Base-by-base conservation (phyloP, 257 asterid genomes). In the Solanum tarijense region DNA sequence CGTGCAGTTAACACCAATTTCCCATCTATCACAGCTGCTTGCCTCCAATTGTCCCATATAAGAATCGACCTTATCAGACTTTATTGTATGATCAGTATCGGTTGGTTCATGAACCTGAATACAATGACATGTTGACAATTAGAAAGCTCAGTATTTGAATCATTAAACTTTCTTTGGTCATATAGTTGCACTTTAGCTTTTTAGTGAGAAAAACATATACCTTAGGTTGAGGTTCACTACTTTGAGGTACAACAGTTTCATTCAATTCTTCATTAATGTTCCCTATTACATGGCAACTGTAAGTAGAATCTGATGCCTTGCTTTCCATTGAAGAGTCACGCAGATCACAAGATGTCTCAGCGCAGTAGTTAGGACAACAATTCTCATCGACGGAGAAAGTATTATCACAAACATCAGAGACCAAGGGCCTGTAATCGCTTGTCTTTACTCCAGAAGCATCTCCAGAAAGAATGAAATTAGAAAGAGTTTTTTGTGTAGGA, bases 401-500 rank as follows among this genome's bases (percentile, higher is more conserved):
- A 90, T 89, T 90, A 68, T 89, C 92, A 73, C 88, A 86, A 71
- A 66, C 84, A 89, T 86, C 89, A 4, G 91, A 91, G 82, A 88
- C 92, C 38, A 78, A 84, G 72, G 89, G 87, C 18, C 69, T 55
- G 88, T 79, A 88, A 66, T 87, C 92, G 66, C 85, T 91, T 43
- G 55, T 88, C 78, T 84, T 91, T 87, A 86, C 89, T 88, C 86
- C 88, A 39, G 90, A 86, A 85, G 92, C 82, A 88, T 89, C 91
- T 86, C 94, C 92, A 5, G 94, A 83, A 83, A 93, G 86, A 72
- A 94, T 87, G 90, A 93, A 96, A 91, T 83, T 91, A 43, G 92
- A 90, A 36, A 97, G 96, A 14, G 98, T 95, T 92, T 90, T 97
- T 86, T 97, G 99, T 79, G 94, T 95, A 32, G 98, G 98, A 91